Conservation (phyloP, 2,329 filamentous ascomycete species). For the Aureobasidium musti region DNA sequence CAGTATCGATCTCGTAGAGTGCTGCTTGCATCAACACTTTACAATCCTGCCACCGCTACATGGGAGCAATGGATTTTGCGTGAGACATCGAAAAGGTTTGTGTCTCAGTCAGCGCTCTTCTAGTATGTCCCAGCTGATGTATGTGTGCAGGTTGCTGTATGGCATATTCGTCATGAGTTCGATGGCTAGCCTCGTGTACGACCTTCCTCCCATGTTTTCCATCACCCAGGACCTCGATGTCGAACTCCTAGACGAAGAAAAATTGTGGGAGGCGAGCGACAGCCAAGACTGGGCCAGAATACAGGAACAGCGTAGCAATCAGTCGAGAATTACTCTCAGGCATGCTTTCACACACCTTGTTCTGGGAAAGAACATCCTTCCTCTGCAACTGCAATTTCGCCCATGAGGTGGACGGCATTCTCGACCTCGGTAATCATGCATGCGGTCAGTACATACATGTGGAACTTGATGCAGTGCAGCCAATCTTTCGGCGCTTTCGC, state of each 20-base stretch:
- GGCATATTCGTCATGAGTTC: slow-evolving; percentile 42
- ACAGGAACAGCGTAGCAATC: not conserved
- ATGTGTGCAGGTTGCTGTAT: slow-evolving; percentile 32
- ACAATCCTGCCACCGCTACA: not conserved
- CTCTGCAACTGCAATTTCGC: slow-evolving; percentile 22
- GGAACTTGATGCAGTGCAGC: slow-evolving; percentile 40
- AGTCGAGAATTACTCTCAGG: not conserved
- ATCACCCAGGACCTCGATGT: slow-evolving; percentile 42
- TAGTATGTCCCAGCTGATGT: not conserved
- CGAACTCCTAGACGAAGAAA: slow-evolving; percentile 41
- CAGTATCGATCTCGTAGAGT: not conserved
- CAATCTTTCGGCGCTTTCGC: slow-evolving; percentile 38
- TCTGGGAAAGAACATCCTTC: not conserved
- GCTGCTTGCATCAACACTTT: not conserved
- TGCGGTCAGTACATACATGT: slow-evolving; percentile 44
- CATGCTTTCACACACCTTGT: not conserved
- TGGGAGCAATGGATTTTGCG: not conserved
- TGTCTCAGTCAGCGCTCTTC: not conserved
- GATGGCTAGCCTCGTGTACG: slow-evolving; percentile 41
- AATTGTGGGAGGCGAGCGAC: slow-evolving; percentile 39
- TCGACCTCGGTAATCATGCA: slow-evolving; percentile 42
- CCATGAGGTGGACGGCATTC: slow-evolving; percentile 35
- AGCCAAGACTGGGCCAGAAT: slow-evolving; percentile 18
- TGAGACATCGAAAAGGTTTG: not conserved
- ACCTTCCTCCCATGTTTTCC: slow-evolving; percentile 40